Base-by-base conservation (phyloP, 345 rosid genomes). In the Capsella bursapastoris region DNA sequence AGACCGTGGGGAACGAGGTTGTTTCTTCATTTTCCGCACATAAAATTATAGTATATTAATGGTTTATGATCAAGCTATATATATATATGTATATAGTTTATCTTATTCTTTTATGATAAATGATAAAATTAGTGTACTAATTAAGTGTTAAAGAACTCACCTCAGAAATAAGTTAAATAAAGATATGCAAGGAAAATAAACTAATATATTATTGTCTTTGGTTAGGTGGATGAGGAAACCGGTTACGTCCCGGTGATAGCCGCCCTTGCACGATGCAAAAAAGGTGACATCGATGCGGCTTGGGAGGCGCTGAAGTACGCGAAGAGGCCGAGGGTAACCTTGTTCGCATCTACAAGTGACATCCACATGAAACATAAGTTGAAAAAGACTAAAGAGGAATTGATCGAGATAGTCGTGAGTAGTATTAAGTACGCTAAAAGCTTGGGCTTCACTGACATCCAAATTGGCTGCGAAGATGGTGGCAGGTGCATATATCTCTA, bases 251-350 rank as follows among this genome's bases (percentile, higher is more conserved):
- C 98, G 1, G 93, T 89, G 22, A 88, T 94, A 47, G 89, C 93
- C 44, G 98, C 88, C 9, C 77, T 91, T 28, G 86, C 97, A 4
- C 78, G 98, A 83, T 85, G 96, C 66, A 87, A 87, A 59, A 79
- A 82, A 70, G 81, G 70, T 63, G 98, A 94, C 48, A 85, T 94
- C 2, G 73, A 68, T 57, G 35, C 85, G 2, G 96, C 90, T 0
- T 94, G 97, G 98, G 97, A 94, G 59, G 90, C 97, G 1, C 85
- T 94, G 35, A 92, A 90, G 84, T 81, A 80, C 10, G 98, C 98
- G 0, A 90, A 84, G 71, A 76, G 86, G 65, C 96, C 92, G 0
- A 79, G 89, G 72, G 79, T 94, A 67, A 84, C 87, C 16, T 81
- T 91, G 0, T 94, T 94, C 68, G 88, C 86, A 7, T 96, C 98